Evolutionary conservation across 371 early-diverging fungal species (phyloP).

Genomic region (Massospora cicadina): DNA sequence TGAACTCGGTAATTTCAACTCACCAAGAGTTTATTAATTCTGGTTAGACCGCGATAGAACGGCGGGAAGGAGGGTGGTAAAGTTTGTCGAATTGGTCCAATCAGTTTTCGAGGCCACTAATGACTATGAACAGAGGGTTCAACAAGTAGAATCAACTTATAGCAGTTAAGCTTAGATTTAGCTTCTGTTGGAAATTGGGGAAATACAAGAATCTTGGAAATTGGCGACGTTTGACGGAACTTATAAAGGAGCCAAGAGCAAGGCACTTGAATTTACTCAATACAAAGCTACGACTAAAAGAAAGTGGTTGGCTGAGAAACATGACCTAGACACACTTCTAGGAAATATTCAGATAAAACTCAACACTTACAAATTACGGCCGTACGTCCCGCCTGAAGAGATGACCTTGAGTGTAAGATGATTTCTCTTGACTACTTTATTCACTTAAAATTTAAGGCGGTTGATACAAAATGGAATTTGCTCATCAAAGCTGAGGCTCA

Average conservation of each 20-base stretch:
- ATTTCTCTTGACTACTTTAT: not conserved
- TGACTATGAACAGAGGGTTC: conserved; percentile 71
- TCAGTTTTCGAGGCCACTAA: conserved; percentile 77
- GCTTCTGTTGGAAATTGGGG: conserved; percentile 42
- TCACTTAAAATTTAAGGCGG: conserved; percentile 25
- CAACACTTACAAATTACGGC: conserved; percentile 73
- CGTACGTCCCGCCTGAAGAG: conserved; percentile 67
- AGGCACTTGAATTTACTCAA: conserved; percentile 46
- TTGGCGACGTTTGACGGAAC: conserved; percentile 34
- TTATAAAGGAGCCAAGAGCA: conserved; percentile 57
- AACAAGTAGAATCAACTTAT: conserved; percentile 17
- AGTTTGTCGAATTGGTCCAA: conserved; percentile 72
- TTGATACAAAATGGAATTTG: conserved; percentile 56
- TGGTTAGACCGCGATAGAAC: conserved; percentile 54
- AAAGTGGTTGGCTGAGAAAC: conserved; percentile 75
- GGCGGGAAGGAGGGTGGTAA: conserved; percentile 79
- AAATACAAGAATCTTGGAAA: conserved; percentile 44
- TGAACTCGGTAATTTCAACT: conserved; percentile 34
- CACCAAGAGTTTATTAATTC: not conserved
- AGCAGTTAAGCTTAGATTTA: conserved; percentile 6
- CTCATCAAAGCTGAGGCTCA: conserved; percentile 52
- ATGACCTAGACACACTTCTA: conserved; percentile 66
- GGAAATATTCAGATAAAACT: conserved; percentile 90
- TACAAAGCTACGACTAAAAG: conserved; percentile 75
- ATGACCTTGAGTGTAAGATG: conserved; percentile 27